Conservation (phyloP, 1,284 basidiomycete genomes). For the Tilletia walkeri region DNA sequence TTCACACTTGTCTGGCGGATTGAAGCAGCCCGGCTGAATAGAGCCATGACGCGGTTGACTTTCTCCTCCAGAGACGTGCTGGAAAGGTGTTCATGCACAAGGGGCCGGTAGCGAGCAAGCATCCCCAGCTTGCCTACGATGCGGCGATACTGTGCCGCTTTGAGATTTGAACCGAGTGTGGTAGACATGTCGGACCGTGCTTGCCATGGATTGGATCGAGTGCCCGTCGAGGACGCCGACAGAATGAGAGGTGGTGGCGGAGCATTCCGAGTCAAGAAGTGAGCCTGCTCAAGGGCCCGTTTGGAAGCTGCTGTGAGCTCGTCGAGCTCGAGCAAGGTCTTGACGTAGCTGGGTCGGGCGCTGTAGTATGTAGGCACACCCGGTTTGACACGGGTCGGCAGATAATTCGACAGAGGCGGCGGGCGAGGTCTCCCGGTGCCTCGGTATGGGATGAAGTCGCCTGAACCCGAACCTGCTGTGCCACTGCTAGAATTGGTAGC, state of each 20-base stretch:
- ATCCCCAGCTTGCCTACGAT: conserved; percentile 69
- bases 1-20: not conserved
- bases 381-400: conserved; percentile 54
- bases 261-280: conserved; percentile 76
- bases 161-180: conserved; percentile 66
- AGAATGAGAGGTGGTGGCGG: conserved; percentile 52
- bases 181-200: conserved; percentile 64
- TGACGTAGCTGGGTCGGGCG: conserved; percentile 74
- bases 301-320: conserved; percentile 66
- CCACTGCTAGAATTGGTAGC: not conserved
- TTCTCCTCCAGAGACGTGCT: conserved; percentile 26
- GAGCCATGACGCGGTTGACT: conserved; percentile 34
- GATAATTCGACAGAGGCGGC: conserved; percentile 3
- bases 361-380: conserved; percentile 78
- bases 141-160: conserved; percentile 71
- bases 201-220: conserved; percentile 63
- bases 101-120: conserved; percentile 69
- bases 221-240: conserved; percentile 33
- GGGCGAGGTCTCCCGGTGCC: not conserved
- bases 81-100: conserved; percentile 30
- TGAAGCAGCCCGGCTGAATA: conserved; percentile 32
- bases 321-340: conserved; percentile 70
- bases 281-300: conserved; percentile 65
- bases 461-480: not conserved
- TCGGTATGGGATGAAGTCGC: not conserved